A percentile compares a stretch with the other conserved stretches of the same genome.
Conservation (phyloP, 2,329 filamentous ascomycete genomes). For the Hortaea werneckii region DNA sequence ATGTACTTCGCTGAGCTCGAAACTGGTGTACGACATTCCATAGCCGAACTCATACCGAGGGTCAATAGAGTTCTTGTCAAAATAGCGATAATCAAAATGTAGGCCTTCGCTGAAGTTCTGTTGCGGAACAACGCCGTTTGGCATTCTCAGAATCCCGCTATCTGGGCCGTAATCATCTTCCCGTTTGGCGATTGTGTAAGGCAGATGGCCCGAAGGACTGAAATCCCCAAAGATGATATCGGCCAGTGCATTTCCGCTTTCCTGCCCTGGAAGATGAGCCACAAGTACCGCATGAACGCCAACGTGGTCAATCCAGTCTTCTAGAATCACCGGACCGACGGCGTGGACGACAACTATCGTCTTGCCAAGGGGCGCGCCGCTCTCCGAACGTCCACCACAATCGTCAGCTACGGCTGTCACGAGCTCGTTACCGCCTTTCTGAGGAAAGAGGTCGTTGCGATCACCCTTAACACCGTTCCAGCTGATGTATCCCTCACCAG, state of each 20-base stretch:
- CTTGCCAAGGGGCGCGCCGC: conserved; percentile 33
- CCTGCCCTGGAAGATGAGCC: conserved; percentile 78
- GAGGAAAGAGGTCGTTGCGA: conserved; percentile 63
- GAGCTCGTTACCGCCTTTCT: conserved; percentile 65
- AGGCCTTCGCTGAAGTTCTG: conserved; percentile 76
- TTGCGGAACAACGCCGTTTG: conserved; percentile 62
- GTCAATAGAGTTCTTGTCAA: conserved; percentile 63
- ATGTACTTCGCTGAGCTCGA: conserved; percentile 48
- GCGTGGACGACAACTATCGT: conserved; percentile 81
- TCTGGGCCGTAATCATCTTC: conserved; percentile 67
- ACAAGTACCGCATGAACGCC: conserved; percentile 70
- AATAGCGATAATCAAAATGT: conserved; percentile 82
- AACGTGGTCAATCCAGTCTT: conserved; percentile 68
- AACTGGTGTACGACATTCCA: conserved; percentile 72
- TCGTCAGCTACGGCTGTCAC: conserved; percentile 58
- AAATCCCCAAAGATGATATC: conserved; percentile 70
- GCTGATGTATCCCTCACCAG: conserved; percentile 65
- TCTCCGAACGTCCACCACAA: conserved; percentile 49
- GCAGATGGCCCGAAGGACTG: conserved; percentile 71
- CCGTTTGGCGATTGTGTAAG: conserved; percentile 73
- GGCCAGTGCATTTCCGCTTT: conserved; percentile 71
- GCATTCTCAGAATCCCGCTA: conserved; percentile 57
- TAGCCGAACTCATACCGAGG: conserved; percentile 82
- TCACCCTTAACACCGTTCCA: conserved; percentile 63
- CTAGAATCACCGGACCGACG: conserved; percentile 72